These are phyloP conservation scores for Coemansia sp. DNA, from an alignment of 192 early-diverging fungal species.

Conservation along the genomic window DNA sequence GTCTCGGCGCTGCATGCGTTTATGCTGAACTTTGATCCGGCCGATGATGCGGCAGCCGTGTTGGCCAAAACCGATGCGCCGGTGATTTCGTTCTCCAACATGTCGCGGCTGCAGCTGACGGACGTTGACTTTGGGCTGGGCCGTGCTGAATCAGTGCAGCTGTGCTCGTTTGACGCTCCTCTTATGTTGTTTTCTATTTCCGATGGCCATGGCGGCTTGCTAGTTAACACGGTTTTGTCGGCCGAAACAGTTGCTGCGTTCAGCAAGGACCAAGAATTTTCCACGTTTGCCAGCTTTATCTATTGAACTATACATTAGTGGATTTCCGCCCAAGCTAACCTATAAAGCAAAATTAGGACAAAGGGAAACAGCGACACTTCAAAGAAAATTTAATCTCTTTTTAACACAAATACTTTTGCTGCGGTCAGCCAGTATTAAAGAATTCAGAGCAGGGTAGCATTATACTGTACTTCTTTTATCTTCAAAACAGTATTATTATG, in stretches of 20 bases:
- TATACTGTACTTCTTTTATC: too few species aligned
- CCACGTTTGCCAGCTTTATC: background rate
- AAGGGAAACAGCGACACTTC: too few species aligned
- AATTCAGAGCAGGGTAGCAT: too few species aligned
- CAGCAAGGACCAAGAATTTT: slow-evolving; percentile 7
- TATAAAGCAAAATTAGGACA: too few species aligned
- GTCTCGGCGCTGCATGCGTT: background rate
- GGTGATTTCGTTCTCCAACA: slow-evolving; percentile 26
- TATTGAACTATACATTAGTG: too few species aligned
- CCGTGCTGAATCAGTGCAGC: slow-evolving; percentile 2
- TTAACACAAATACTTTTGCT: too few species aligned
- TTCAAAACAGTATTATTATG: too few species aligned
- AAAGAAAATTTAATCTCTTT: too few species aligned
- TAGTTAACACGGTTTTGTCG: slow-evolving; percentile 19
- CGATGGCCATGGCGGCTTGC: slow-evolving; percentile 18
- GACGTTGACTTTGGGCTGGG: slow-evolving; percentile 7
- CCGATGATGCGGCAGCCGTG: slow-evolving; percentile 1
- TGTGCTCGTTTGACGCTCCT: slow-evolving; percentile 22
- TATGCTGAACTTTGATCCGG: background rate
- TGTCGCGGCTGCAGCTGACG: slow-evolving; percentile 6
- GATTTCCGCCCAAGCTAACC: too few species aligned
- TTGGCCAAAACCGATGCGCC: slow-evolving; percentile 22
- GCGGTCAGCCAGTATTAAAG: too few species aligned
- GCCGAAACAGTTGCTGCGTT: background rate
- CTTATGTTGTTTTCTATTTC: slow-evolving; percentile 26